phyloP scores from a whole-genome alignment of 208 protist genomes.

The Trypanosomatidae sp. region DNA sequence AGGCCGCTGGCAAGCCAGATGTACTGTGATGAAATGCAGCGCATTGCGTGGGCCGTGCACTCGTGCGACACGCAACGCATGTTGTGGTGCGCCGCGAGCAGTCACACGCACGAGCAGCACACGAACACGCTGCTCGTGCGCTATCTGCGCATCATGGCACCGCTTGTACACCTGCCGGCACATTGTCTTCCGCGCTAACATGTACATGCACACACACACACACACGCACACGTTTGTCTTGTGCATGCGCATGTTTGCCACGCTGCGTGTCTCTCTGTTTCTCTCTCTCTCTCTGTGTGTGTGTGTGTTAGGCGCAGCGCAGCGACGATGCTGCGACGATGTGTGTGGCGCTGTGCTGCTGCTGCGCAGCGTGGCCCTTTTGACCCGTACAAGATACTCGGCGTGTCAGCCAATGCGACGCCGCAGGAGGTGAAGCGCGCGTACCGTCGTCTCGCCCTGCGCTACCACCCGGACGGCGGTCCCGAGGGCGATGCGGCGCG shows the following conservation, averaged over 20 bases:
- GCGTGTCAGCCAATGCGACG: conserved; percentile 25
- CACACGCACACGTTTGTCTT: no score
- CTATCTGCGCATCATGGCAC: no score
- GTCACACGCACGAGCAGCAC: no score
- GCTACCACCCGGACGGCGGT: conserved; percentile 62
- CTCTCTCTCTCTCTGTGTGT: background rate
- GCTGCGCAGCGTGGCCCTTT: conserved; percentile 43
- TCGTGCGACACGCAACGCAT: no score
- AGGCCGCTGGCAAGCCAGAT: conserved; percentile 13
- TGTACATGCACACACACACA: no score
- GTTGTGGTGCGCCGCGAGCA: no score
- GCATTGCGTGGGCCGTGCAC: conserved; percentile 34
- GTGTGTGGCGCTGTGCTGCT: no score
- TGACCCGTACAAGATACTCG: conserved; percentile 75
- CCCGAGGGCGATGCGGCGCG: conserved; percentile 51
- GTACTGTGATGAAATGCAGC: conserved; percentile 29
- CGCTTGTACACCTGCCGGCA: no score
- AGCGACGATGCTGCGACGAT: no score
- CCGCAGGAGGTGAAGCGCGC: conserved; percentile 61
- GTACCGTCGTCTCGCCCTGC: conserved; percentile 52
- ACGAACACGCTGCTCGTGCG: no score
- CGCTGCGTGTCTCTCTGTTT: background rate
- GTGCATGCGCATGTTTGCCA: no score
- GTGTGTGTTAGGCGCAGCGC: background rate
- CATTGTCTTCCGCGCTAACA: no score